These are phyloP conservation scores for Neurospora crassa DNA, from an alignment of 2,329 filamentous ascomycete genomes.

Conservation along the genomic window DNA sequence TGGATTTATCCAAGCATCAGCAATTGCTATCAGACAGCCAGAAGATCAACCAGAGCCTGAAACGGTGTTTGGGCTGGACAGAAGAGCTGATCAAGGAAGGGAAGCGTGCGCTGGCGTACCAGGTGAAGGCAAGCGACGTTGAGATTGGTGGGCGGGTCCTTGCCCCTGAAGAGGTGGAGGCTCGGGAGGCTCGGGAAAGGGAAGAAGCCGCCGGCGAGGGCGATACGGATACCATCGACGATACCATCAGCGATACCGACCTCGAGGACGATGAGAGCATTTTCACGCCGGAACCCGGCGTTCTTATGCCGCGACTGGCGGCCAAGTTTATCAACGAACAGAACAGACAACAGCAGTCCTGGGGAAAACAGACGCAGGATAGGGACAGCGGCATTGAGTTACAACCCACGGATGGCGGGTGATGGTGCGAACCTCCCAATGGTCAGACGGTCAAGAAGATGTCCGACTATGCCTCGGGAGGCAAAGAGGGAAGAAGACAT, in stretches of 20 bases:
- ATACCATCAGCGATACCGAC: slow-evolving; percentile 6
- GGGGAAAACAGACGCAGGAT: slow-evolving; percentile 34
- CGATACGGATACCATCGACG: slow-evolving; percentile 13
- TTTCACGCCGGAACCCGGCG: slow-evolving; percentile 10
- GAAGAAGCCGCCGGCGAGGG: slow-evolving; percentile 19
- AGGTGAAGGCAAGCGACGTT: slow-evolving; percentile 69
- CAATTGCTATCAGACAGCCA: slow-evolving; percentile 83
- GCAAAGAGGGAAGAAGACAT: background rate
- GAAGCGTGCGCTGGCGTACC: slow-evolving; percentile 76
- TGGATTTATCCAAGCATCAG: slow-evolving; percentile 82
- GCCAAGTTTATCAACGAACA: background rate
- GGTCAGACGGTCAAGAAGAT: background rate
- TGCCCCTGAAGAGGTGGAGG: slow-evolving; percentile 45
- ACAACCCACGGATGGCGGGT: slow-evolving; percentile 28
- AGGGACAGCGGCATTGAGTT: slow-evolving; percentile 45
- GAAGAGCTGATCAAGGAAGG: slow-evolving; percentile 86
- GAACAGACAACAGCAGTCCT: slow-evolving; percentile 19
- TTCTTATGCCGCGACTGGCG: background rate
- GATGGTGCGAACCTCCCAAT: slow-evolving; percentile 3
- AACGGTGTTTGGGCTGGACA: slow-evolving; percentile 79
- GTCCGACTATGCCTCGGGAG: slow-evolving; percentile 1
- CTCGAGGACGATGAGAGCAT: slow-evolving; percentile 20
- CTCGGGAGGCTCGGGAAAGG: slow-evolving; percentile 4
- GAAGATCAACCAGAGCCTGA: slow-evolving; percentile 91
- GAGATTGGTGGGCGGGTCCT: slow-evolving; percentile 75